Conservation (phyloP, 2,329 filamentous ascomycete genomes). For the Ophiobolus disseminans region DNA sequence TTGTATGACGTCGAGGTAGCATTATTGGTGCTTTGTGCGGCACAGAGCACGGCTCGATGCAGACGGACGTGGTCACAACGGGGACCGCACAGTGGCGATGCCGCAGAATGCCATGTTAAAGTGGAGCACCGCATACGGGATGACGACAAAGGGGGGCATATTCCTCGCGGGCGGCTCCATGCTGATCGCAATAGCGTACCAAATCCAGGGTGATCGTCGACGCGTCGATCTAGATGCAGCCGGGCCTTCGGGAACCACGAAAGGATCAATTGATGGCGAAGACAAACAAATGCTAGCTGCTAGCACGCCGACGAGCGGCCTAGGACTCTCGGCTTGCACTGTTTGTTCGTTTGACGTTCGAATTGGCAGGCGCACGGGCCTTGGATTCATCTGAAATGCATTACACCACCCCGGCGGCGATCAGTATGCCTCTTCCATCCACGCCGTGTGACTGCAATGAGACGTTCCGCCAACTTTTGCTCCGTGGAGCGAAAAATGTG, state of each 20-base stretch:
- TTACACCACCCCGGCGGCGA: constrained; percentile 24
- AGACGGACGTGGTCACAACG: neutral
- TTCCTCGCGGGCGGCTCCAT: constrained; percentile 22
- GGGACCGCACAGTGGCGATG: constrained; percentile 6
- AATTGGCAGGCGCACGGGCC: constrained; percentile 14
- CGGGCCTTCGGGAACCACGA: constrained; percentile 14
- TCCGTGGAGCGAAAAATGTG: neutral
- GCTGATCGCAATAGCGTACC: constrained; percentile 26
- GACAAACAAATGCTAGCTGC: neutral
- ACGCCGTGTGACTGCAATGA: neutral
- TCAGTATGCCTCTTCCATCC: constrained; percentile 4
- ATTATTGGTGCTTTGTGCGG: constrained; percentile 1
- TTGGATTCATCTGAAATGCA: constrained; percentile 5
- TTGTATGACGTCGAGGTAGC: constrained; percentile 21
- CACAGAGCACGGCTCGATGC: neutral
- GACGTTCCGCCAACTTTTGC: neutral
- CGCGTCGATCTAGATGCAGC: constrained; percentile 9
- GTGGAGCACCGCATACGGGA: constrained; percentile 20
- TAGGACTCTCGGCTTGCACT: neutral
- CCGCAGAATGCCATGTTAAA: constrained; percentile 11
- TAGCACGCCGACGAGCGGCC: neutral
- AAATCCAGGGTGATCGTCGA: constrained; percentile 7
- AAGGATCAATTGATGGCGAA: neutral
- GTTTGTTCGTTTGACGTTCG: neutral
- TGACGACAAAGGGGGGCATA: constrained; percentile 29